Conservation (phyloP, 2,329 filamentous ascomycete genomes). For the Fusarium lyarnte region DNA sequence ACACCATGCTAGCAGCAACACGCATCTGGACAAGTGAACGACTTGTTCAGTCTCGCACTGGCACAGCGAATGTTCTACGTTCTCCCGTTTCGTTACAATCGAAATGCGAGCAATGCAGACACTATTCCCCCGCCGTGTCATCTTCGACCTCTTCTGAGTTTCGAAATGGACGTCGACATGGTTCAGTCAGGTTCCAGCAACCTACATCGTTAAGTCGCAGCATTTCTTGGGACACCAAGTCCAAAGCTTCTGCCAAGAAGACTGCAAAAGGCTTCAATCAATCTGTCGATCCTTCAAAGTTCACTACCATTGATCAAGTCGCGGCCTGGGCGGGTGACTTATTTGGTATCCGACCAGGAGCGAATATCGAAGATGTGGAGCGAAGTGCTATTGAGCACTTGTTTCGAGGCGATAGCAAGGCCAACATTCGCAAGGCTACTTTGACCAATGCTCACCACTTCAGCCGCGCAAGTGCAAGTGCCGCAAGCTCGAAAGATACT, state of each 20-base stretch:
- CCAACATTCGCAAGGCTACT: conserved; percentile 46
- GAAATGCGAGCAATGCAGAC: conserved; percentile 47
- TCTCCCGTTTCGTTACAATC: conserved; percentile 27
- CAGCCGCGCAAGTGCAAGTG: conserved; percentile 31
- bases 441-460: conserved; percentile 50
- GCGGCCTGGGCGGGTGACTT: conserved; percentile 52
- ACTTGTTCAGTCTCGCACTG: conserved; percentile 35
- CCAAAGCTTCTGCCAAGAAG: conserved; percentile 52
- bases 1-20: conserved; percentile 40
- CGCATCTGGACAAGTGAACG: conserved; percentile 44
- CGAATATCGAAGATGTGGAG: conserved; percentile 57
- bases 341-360: conserved; percentile 51
- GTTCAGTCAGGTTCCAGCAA: conserved; percentile 56
- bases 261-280: conserved; percentile 50
- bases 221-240: conserved; percentile 58
- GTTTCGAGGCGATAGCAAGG: conserved; percentile 48
- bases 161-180: conserved; percentile 56
- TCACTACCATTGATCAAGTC: conserved; percentile 48
- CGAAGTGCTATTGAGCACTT: conserved; percentile 56
- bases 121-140: conserved; percentile 61
- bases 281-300: conserved; percentile 51
- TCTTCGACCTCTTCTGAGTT: conserved; percentile 54
- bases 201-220: conserved; percentile 56
- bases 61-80: conserved; percentile 17
- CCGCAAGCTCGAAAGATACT: conserved; percentile 30